Evolutionary conservation across 805 yeast genomes (phyloP).

Genomic region (Metschnikowia colocasiae): DNA sequence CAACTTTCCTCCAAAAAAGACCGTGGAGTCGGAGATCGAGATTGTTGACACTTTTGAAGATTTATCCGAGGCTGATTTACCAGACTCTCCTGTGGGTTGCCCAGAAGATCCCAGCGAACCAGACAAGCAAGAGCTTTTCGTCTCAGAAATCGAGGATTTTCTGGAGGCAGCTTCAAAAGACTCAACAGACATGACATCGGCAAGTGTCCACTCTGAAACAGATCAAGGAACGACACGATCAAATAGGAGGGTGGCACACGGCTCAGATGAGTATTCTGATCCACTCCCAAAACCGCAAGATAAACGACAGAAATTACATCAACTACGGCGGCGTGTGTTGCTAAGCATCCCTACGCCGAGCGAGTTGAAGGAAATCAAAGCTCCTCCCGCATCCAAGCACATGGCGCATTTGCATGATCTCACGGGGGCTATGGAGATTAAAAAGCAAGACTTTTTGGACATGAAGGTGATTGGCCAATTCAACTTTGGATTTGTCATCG

Average conservation of each 20-base stretch:
- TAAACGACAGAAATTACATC: neutral
- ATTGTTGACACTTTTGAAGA: neutral
- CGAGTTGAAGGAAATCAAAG: neutral
- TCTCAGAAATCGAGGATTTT: neutral
- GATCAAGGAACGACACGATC: neutral
- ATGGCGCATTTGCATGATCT: conserved; percentile 16
- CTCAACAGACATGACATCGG: neutral
- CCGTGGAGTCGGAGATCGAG: neutral
- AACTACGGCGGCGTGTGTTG: neutral
- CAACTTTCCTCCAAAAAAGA: neutral
- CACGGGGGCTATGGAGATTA: conserved; percentile 32
- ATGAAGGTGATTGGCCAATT: conserved; percentile 92
- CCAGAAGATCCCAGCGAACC: neutral
- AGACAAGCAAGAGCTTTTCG: neutral
- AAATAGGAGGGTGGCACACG: neutral
- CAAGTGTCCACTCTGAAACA: neutral
- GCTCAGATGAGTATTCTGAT: neutral
- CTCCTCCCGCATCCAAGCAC: neutral
- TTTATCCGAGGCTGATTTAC: neutral
- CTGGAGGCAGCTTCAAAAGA: neutral
- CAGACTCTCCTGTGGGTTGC: neutral
- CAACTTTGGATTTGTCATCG: conserved; percentile 90
- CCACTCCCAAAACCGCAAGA: neutral
- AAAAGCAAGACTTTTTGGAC: conserved; percentile 64
- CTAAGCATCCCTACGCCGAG: neutral